Conservation (phyloP, 129 eudicot species). For the Calendula officinalis region DNA sequence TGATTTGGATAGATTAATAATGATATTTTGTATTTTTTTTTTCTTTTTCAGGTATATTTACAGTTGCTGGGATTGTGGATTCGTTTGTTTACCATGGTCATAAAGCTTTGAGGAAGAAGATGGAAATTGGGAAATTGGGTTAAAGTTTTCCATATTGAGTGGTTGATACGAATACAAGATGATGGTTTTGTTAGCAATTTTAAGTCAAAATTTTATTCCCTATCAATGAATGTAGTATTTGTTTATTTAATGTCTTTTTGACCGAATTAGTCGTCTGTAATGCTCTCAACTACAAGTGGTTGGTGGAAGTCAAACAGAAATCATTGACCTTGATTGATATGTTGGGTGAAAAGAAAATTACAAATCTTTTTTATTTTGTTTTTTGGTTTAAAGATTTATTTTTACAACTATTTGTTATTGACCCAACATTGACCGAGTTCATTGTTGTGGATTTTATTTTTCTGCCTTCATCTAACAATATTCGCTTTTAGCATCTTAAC, state of each 20-base stretch:
- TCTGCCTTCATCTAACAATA: neutral
- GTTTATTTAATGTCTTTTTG: conserved; percentile 33
- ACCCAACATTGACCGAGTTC: neutral
- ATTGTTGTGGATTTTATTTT: neutral
- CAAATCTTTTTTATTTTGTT: conserved; percentile 1
- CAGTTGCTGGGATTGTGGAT: conserved; percentile 91
- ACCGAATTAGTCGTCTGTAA: conserved; percentile 16
- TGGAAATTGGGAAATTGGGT: conserved; percentile 67
- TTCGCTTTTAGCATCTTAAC: too few relatives aligned
- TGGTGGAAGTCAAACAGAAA: conserved; percentile 21
- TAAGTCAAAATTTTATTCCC: conserved; percentile 21
- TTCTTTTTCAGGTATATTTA: conserved; percentile 55
- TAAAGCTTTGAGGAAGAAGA: conserved; percentile 73
- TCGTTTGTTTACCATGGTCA: conserved; percentile 83
- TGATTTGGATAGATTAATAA: neutral
- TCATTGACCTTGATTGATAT: conserved; percentile 21
- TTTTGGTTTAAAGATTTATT: neutral
- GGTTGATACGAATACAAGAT: conserved; percentile 14
- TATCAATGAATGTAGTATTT: conserved; percentile 5
- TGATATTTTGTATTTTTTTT: neutral
- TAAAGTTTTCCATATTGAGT: conserved; percentile 24
- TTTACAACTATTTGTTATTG: neutral
- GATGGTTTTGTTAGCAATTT: conserved; percentile 29
- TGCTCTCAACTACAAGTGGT: too few relatives aligned
- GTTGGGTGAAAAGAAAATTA: conserved; percentile 4